phyloP scores from a whole-genome alignment of 805 yeast species.

The Yarrowia phangngaensis region DNA sequence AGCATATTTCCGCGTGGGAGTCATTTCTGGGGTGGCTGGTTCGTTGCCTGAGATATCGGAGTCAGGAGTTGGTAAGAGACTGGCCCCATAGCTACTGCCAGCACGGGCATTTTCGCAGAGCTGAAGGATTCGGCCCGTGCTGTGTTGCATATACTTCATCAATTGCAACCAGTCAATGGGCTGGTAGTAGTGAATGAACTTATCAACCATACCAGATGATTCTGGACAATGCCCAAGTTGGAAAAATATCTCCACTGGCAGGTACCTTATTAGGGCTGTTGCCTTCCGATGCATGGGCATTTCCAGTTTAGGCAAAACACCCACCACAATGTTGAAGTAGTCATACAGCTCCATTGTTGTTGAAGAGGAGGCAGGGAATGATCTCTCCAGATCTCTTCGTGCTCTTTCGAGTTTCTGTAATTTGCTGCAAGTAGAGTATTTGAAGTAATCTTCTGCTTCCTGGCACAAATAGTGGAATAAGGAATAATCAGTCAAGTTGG shows the following conservation, averaged over 20 bases:
- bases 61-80: too few species aligned
- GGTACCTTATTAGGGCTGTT: conserved; percentile 8
- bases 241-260: not conserved
- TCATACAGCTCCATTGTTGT: not conserved
- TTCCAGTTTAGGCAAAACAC: not conserved
- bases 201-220: not conserved
- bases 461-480: not conserved
- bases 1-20: too few species aligned
- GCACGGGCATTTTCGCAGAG: too few species aligned
- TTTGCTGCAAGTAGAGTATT: not conserved
- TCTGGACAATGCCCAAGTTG: not conserved
- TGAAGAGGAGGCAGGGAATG: too few species aligned
- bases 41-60: too few species aligned
- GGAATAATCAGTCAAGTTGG: too few species aligned
- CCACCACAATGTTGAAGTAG: not conserved
- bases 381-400: too few species aligned
- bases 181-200: conserved; percentile 3
- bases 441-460: conserved; percentile 1
- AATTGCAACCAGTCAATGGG: conserved; percentile 1
- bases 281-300: conserved; percentile 4
- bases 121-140: too few species aligned
- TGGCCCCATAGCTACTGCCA: too few species aligned
- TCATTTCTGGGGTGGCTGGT: too few species aligned
- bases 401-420: not conserved
- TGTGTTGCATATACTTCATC: too few species aligned